phyloP scores from a whole-genome alignment of 2,329 filamentous ascomycete species.

The Purpureocillium takamizusanense region DNA sequence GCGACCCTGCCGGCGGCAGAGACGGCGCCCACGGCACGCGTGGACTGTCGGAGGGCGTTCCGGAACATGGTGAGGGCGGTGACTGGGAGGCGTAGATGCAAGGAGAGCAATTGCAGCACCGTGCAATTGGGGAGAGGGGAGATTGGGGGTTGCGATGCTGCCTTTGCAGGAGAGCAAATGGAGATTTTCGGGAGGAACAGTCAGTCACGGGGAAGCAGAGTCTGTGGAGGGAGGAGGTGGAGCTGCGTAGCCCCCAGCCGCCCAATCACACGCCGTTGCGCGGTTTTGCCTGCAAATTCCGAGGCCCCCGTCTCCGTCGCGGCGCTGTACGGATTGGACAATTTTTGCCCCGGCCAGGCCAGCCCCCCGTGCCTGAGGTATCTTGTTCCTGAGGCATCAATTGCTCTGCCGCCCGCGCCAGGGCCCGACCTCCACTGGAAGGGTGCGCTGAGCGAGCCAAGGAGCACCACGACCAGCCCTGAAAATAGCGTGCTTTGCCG shows the following conservation, averaged over 20 bases:
- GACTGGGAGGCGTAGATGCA: constrained; percentile 39
- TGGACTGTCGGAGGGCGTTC: constrained; percentile 94
- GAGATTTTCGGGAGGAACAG: constrained; percentile 33
- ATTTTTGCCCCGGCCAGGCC: background rate
- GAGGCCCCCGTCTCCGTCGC: constrained; percentile 11
- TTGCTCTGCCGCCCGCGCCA: too few species aligned
- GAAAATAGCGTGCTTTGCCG: too few species aligned
- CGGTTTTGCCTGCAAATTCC: constrained; percentile 30
- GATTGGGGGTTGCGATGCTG: constrained; percentile 44
- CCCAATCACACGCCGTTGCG: constrained; percentile 25
- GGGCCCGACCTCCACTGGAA: too few species aligned
- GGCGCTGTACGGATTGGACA: background rate
- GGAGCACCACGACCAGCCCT: too few species aligned
- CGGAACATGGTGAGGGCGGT: constrained; percentile 78
- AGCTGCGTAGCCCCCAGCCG: constrained; percentile 18
- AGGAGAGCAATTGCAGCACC: constrained; percentile 53
- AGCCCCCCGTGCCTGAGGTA: background rate
- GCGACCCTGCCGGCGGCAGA: constrained; percentile 86
- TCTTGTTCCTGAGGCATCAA: too few species aligned
- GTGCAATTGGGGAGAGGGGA: constrained; percentile 56
- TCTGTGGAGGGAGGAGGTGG: constrained; percentile 32
- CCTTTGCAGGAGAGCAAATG: constrained; percentile 36
- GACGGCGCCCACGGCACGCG: constrained; percentile 88
- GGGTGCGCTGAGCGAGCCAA: too few species aligned
- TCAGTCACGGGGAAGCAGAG: constrained; percentile 29